Conservation (phyloP, 371 early-diverging fungal species). For the Mortierella sp. region DNA sequence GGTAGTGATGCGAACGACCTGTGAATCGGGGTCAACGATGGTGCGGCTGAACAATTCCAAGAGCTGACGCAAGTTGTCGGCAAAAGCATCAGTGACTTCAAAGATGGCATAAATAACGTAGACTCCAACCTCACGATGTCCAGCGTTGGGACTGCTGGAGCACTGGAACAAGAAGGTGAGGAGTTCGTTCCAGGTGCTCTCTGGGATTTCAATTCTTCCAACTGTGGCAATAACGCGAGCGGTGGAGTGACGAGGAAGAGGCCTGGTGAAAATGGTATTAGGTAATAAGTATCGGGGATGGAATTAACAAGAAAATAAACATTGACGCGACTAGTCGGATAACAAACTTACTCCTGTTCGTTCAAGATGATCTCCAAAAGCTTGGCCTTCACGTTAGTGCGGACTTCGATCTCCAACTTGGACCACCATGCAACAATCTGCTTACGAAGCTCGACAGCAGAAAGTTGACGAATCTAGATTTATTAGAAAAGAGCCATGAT, state of each 20-base stretch:
- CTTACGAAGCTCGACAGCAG: conserved; percentile 92
- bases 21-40: conserved; percentile 87
- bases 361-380: conserved; percentile 77
- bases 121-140: conserved; percentile 90
- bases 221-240: conserved; percentile 91
- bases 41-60: conserved; percentile 79
- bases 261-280: conserved; percentile 56
- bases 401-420: conserved; percentile 66
- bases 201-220: conserved; percentile 86
- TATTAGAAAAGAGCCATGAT: neutral
- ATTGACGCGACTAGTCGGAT: neutral
- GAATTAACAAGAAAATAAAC: neutral
- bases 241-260: conserved; percentile 80
- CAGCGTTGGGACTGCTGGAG: conserved; percentile 73
- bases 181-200: conserved; percentile 84
- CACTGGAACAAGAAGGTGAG: conserved; percentile 84
- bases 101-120: conserved; percentile 87
- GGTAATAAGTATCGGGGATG: no score
- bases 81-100: conserved; percentile 81
- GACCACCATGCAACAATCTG: conserved; percentile 81
- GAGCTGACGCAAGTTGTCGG: conserved; percentile 73
- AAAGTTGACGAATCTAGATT: conserved; percentile 81
- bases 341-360: conserved; percentile 75
- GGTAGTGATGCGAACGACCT: conserved; percentile 82
- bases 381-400: conserved; percentile 69